Conservation (phyloP, 2,329 filamentous ascomycete genomes). For the Botryotinia globosa region DNA sequence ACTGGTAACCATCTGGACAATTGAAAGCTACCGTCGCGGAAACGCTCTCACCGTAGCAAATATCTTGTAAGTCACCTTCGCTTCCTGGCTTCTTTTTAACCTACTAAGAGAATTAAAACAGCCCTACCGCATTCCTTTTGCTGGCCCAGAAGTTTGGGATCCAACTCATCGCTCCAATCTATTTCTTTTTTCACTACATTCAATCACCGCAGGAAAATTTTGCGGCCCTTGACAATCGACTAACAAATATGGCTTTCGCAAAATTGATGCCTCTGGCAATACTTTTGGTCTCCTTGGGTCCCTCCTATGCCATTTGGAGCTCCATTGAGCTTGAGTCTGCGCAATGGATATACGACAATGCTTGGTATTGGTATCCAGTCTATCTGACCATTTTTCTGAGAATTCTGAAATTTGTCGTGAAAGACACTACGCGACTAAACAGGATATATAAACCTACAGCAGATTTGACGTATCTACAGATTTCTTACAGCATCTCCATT, state of each 20-base stretch:
- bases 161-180: constrained; percentile 39
- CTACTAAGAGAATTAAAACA: constrained; percentile 29
- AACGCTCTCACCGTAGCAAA: constrained; percentile 29
- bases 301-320: constrained; percentile 31
- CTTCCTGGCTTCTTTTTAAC: constrained; percentile 28
- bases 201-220: constrained; percentile 39
- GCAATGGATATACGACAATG: constrained; percentile 33
- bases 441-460: constrained; percentile 11
- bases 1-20: constrained; percentile 31
- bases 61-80: constrained; percentile 18
- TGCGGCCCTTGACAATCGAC: constrained; percentile 38
- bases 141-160: constrained; percentile 35
- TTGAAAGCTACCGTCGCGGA: constrained; percentile 33
- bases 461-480: constrained; percentile 26
- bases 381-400: constrained; percentile 24
- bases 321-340: constrained; percentile 24
- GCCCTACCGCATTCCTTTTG: background rate
- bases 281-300: constrained; percentile 32
- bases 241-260: constrained; percentile 35
- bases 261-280: constrained; percentile 37
- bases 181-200: constrained; percentile 42
- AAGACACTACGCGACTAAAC: constrained; percentile 8
- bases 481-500: constrained; percentile 20
- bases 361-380: constrained; percentile 45
- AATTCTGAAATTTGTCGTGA: background rate